Base-by-base conservation (phyloP, 768 basidiomycete genomes). In the Suillus subluteus region DNA sequence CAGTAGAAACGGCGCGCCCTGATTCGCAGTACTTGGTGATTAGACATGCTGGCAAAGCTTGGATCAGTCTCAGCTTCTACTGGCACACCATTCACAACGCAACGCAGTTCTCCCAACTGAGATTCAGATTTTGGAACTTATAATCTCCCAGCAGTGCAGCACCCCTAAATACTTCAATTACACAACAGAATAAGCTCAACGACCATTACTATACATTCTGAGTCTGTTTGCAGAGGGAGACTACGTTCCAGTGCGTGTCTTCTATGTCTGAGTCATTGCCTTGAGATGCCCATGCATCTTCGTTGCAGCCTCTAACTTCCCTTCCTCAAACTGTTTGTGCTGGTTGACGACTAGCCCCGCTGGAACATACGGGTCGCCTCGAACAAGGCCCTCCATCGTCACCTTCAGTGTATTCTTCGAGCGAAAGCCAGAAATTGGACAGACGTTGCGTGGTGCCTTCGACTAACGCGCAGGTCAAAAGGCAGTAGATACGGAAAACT, bases 391-490 rank as follows among this genome's bases (percentile, higher is more conserved):
- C 12, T 77, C 78, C 72, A 84, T 74, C 0, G 79, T 73, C 23
- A 73, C 66, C 63, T 79, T 74, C 7, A n/a, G 80, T 84, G 68
- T 82, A 88, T 64, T 82, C 78, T 50, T 80, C 80, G 44, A 87
- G 73, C 0, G 87, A 82, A 83, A 88, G 84, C 86, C 87, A 88
- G 62, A 83, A 73, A 65, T 84, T 86, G 26, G 84, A 84, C 15
- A 87, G 70, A 23, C 62, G 72, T 62, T 80, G 78, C 0, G 83
- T 82, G 0, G 80, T 87, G 58, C 85, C 87, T 73, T 87, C 82
- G 50, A 82, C 87, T 88, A 66, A 0, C 85, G 82, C 82, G 26
- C 38, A 56, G 87, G 84, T 86, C 85, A 88, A 58, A 81, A 73
- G 62, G 46, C 43, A 37, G 18, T 44, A 37, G 4, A 16, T 16